Evolutionary conservation across 768 basidiomycete genomes (phyloP), one percentile per base, ranked within the genome.

Genomic region (Boletus vermiculosoides): DNA sequence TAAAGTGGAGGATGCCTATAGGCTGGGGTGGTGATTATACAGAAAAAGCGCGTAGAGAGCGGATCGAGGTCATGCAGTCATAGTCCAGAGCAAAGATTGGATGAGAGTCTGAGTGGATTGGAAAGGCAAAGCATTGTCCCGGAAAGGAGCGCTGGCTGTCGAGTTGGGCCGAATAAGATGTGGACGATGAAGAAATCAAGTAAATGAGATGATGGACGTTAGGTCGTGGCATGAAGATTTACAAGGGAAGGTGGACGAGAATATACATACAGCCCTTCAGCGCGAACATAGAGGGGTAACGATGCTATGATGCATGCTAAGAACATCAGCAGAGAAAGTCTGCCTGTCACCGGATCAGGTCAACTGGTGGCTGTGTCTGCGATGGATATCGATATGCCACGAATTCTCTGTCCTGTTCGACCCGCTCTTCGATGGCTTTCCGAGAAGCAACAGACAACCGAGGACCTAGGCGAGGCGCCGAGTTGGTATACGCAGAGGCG

Each of bases 381-480:
- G 90, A 92, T 8, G 92, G 92, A 71, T 94, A 94, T 40, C 91
- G 84, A 69, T 93, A 92, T 4, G 91, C 89, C 57, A 93, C 85
- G 66, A 94, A 93, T 18, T 92, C 88, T 4, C 82, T 72, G 68
- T 92, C 90, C 71, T 90, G 92, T n/a, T 86, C 80, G n/a, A 94
- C 89, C 22, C 90, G 78, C 63, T 87, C 84, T 63, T 90, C 88
- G 53, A 91, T 77, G 46, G 84, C 84, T 75, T 85, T 91, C 54
- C 86, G 81, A 18, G 87, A 85, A 11, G 79, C 78, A 20, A 84
- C 75, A 41, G 87, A 88, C 77, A 85, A 77, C 51, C 87, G 78
- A 47, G 83, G 75, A 33, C 71, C 74, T 9, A 75, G 77, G 25
- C 83, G 74, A 34, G 83, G 81, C 20, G 75, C 74, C 9, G 83